Evolutionary conservation across 805 yeast genomes (phyloP).

Genomic region (Candida vaughaniae): DNA sequence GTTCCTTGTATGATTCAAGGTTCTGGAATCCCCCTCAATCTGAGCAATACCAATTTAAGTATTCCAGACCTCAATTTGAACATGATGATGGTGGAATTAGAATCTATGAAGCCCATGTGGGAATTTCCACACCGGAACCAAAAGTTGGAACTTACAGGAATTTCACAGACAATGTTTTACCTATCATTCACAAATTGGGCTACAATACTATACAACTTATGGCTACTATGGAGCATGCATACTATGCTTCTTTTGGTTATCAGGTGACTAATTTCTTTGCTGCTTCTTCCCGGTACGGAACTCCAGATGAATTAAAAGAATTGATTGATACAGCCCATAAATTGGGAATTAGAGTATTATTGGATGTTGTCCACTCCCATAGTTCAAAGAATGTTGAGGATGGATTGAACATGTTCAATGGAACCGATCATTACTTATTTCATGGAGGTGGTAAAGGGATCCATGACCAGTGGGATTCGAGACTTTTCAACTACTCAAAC

Average conservation of each 20-base stretch:
- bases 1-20: conserved; percentile 70
- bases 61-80: conserved; percentile 57
- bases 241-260: conserved; percentile 97
- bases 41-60: conserved; percentile 55
- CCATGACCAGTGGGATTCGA: conserved; percentile 95
- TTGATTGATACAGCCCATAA: conserved; percentile 90
- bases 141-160: conserved; percentile 81
- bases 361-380: conserved; percentile 95
- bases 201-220: conserved; percentile 92
- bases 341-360: conserved; percentile 77
- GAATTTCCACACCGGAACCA: conserved; percentile 90
- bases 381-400: conserved; percentile 93
- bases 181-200: conserved; percentile 81
- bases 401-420: conserved; percentile 91
- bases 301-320: conserved; percentile 92
- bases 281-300: conserved; percentile 82
- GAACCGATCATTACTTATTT: conserved; percentile 92
- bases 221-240: conserved; percentile 99
- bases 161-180: conserved; percentile 76
- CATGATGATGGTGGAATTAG: conserved; percentile 50
- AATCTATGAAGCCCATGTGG: conserved; percentile 94
- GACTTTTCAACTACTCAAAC: conserved; percentile 86
- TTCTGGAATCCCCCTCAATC: conserved; percentile 80
- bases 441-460: conserved; percentile 88
- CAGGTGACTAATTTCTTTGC: conserved; percentile 94